phyloP scores from a whole-genome alignment of 2,329 filamentous ascomycete species.

The Paramyrothecium sp. region DNA sequence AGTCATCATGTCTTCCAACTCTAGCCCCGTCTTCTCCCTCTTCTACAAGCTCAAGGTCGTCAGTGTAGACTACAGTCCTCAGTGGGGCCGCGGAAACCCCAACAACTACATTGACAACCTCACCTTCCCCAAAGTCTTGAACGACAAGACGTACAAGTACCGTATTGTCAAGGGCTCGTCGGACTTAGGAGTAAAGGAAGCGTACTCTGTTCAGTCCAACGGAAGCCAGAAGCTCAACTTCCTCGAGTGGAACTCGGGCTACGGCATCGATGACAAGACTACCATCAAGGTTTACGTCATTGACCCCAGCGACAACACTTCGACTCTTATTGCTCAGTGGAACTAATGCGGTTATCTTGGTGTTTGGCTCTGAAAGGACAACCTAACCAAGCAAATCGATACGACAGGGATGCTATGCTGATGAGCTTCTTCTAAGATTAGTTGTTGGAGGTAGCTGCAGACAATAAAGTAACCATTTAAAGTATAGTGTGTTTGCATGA shows the following conservation, averaged over 20 bases:
- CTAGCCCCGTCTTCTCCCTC: neutral
- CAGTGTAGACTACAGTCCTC: constrained; percentile 8
- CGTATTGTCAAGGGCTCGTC: constrained; percentile 6
- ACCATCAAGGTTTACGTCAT: constrained; percentile 9
- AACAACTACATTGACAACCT: constrained; percentile 10
- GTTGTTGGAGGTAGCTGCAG: too few relatives aligned
- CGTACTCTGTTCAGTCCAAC: constrained; percentile 2
- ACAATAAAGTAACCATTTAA: too few relatives aligned
- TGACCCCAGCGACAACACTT: constrained; percentile 5
- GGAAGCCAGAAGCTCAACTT: constrained; percentile 10
- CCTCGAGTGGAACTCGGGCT: constrained; percentile 8
- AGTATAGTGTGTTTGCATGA: too few relatives aligned
- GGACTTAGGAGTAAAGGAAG: constrained; percentile 4
- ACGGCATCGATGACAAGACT: constrained; percentile 6
- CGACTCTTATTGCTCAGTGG: constrained; percentile 7
- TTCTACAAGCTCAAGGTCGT: neutral
- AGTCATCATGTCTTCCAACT: neutral
- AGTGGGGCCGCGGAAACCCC: constrained; percentile 10
- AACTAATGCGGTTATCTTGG: neutral
- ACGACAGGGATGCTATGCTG: too few relatives aligned
- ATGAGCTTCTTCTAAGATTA: too few relatives aligned
- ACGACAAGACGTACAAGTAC: constrained; percentile 9
- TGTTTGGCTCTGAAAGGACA: too few relatives aligned
- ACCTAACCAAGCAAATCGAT: too few relatives aligned
- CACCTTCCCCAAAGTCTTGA: constrained; percentile 7